Evolutionary conservation across 208 protist genomes (phyloP).

Genomic region (Trypanosomatidae sp.): DNA sequence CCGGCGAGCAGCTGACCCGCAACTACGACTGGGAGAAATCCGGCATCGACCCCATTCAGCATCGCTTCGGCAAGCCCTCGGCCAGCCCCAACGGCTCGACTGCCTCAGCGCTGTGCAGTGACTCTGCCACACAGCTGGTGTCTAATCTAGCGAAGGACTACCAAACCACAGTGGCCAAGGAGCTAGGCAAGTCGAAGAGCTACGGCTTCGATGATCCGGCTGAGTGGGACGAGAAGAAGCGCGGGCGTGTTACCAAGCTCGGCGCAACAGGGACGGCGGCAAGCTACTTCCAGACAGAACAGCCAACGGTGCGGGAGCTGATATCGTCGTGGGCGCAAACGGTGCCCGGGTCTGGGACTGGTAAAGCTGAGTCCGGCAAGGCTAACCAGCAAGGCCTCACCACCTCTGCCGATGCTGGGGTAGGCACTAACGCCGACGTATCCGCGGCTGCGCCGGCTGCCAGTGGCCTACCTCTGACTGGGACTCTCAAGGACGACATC

Average conservation of each 20-base stretch:
- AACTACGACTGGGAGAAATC: conserved; percentile 76
- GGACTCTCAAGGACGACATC: conserved; percentile 56
- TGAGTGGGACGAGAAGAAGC: conserved; percentile 45
- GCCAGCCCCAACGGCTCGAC: conserved; percentile 19
- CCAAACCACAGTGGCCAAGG: conserved; percentile 32
- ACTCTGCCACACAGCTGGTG: conserved; percentile 36
- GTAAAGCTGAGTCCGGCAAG: neutral
- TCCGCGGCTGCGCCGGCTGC: neutral
- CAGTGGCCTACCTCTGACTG: neutral
- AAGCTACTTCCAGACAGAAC: conserved; percentile 34
- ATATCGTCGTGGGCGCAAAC: conserved; percentile 55
- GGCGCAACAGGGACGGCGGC: conserved; percentile 29
- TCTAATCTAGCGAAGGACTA: conserved; percentile 75
- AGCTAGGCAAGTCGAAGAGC: conserved; percentile 56
- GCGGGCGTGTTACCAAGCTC: conserved; percentile 13
- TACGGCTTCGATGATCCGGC: conserved; percentile 68
- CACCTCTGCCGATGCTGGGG: neutral
- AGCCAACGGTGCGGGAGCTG: conserved; percentile 49
- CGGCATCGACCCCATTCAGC: conserved; percentile 72
- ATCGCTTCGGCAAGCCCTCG: conserved; percentile 60
- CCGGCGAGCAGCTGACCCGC: conserved; percentile 54
- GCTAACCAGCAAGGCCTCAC: neutral
- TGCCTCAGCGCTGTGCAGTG: conserved; percentile 1
- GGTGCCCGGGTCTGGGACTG: neutral
- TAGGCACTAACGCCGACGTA: neutral